Percentiles rank a stretch among this genome's conserved stretches.
Conservation (phyloP, 2,329 filamentous ascomycete species). For the Alternaria ethzedia region DNA sequence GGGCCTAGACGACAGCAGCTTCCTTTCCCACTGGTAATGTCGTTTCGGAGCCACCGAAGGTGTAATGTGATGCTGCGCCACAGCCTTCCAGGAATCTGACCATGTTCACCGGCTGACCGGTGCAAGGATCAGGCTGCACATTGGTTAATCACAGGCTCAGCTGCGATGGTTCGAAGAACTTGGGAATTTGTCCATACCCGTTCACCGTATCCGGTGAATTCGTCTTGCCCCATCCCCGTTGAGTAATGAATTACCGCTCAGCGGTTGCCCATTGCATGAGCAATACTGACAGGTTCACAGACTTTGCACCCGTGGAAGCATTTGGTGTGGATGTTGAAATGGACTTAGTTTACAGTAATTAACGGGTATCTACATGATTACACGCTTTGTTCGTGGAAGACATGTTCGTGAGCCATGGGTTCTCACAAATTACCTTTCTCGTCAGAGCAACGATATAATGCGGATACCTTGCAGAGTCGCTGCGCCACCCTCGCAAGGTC, state of each 20-base stretch:
- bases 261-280: not conserved
- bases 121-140: not conserved
- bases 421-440: not conserved
- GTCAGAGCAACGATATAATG: not conserved
- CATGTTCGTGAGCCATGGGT: no score
- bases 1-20: not conserved
- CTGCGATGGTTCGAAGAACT: not conserved
- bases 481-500: not conserved
- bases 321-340: not conserved
- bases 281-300: no score
- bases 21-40: accelerated
- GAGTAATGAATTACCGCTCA: not conserved
- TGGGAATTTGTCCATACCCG: not conserved
- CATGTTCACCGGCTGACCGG: not conserved
- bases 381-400: no score
- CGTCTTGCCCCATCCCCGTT: not conserved
- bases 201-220: not conserved
- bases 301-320: no score
- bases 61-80: not conserved
- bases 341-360: no score
- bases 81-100: not conserved
- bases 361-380: no score
- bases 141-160: not conserved
- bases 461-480: not conserved
- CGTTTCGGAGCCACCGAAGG: not conserved